Percentiles rank a stretch among this genome's conserved stretches.
These are phyloP conservation scores for Eucalyptus sp. DNA, from an alignment of 345 rosid genomes.

Conservation along the genomic window DNA sequence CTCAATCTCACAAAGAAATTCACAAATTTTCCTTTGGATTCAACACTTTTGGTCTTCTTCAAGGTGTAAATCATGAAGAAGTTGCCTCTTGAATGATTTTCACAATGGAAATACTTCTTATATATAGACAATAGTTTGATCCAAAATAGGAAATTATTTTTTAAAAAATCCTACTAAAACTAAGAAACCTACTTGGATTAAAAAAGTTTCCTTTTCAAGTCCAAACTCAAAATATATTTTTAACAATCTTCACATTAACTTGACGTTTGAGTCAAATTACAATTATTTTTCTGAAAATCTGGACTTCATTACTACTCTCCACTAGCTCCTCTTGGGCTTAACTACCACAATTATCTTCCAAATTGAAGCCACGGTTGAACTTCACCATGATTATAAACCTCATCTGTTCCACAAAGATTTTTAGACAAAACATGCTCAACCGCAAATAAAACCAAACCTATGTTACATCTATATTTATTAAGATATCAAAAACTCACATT, in stretches of 20 bases:
- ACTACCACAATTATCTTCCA: too few relatives aligned
- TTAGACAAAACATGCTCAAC: not conserved
- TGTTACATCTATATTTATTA: not conserved
- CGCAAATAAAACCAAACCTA: too few relatives aligned
- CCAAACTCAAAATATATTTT: not conserved
- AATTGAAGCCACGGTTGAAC: not conserved
- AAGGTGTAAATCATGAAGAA: not conserved
- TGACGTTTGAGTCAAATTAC: not conserved
- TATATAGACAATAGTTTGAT: not conserved
- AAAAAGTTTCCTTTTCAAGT: accelerated
- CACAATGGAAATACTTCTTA: not conserved
- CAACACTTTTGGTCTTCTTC: not conserved
- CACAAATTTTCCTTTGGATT: not conserved
- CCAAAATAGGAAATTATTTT: not conserved
- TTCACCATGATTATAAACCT: not conserved
- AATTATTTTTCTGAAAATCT: too few relatives aligned
- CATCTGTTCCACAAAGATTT: not conserved
- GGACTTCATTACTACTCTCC: not conserved
- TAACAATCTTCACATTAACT: not conserved
- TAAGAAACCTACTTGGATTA: not conserved
- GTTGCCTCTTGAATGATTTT: not conserved
- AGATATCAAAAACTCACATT: not conserved
- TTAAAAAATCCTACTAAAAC: not conserved
- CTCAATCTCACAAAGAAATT: not conserved
- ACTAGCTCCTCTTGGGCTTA: not conserved